These are phyloP conservation scores for Leishmania arabica DNA, from an alignment of 208 protist species.

Conservation along the genomic window DNA sequence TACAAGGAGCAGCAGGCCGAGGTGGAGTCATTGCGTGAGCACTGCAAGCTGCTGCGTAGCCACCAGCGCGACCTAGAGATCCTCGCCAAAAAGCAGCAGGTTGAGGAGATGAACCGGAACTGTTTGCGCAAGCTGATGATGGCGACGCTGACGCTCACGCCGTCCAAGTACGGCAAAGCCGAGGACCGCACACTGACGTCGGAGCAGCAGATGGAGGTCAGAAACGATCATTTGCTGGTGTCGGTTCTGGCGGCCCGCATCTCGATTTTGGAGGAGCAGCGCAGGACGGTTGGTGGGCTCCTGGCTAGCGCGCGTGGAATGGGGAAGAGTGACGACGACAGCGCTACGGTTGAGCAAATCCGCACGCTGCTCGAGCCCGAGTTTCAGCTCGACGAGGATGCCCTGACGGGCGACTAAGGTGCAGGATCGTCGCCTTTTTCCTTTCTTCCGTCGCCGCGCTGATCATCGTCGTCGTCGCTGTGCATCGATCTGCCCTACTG, in stretches of 20 bases:
- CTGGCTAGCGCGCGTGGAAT: slow-evolving; percentile 21
- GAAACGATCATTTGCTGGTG: slow-evolving; percentile 37
- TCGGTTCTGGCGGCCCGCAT: slow-evolving; percentile 48
- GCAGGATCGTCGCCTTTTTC: not conserved
- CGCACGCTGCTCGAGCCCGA: slow-evolving; percentile 25
- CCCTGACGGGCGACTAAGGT: not conserved
- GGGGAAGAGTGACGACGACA: slow-evolving; percentile 21
- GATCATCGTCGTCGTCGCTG: not conserved
- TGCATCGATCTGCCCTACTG: not conserved
- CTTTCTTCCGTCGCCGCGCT: not conserved
- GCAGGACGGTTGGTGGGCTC: slow-evolving; percentile 33
- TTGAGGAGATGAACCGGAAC: slow-evolving; percentile 45
- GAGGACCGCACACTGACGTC: slow-evolving; percentile 19
- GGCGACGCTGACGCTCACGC: slow-evolving; percentile 15
- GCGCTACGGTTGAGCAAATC: slow-evolving; percentile 19
- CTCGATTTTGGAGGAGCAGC: slow-evolving; percentile 41
- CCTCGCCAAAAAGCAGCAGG: slow-evolving; percentile 57
- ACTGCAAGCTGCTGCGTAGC: slow-evolving; percentile 19
- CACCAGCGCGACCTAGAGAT: slow-evolving; percentile 46
- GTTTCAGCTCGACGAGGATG: slow-evolving; percentile 29
- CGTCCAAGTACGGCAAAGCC: slow-evolving; percentile 12
- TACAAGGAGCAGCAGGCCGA: slow-evolving; percentile 76
- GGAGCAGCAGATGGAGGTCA: slow-evolving; percentile 34
- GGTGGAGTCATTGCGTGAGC: slow-evolving; percentile 40
- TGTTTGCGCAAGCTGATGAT: slow-evolving; percentile 29